Conservation (phyloP, 1,284 basidiomycete species). For the Boletus sp. region DNA sequence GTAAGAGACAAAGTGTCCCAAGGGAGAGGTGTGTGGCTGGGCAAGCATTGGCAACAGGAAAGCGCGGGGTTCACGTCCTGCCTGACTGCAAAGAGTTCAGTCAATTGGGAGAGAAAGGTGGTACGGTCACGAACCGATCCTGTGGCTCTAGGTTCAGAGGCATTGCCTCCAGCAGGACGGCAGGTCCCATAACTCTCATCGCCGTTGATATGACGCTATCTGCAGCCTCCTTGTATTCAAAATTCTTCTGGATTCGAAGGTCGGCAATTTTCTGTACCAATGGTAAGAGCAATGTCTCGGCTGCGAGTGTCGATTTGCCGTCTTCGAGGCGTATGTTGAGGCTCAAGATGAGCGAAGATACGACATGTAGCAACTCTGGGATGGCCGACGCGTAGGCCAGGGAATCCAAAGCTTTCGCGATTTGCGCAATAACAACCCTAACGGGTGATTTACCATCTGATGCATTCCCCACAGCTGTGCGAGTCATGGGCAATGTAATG, state of each 20-base stretch:
- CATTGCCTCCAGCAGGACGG: conserved; percentile 68
- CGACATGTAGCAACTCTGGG: conserved; percentile 66
- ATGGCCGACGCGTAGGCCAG: conserved; percentile 66
- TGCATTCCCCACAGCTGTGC: conserved; percentile 45
- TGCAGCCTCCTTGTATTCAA: conserved; percentile 88
- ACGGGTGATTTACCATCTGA: conserved; percentile 49
- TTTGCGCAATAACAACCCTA: conserved; percentile 57
- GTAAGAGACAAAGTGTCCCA: conserved; percentile 83
- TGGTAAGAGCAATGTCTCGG: conserved; percentile 69
- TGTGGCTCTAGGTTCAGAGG: conserved; percentile 84
- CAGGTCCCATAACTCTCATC: conserved; percentile 85
- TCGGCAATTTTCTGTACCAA: conserved; percentile 76
- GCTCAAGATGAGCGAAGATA: conserved; percentile 50
- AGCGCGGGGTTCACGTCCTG: conserved; percentile 71
- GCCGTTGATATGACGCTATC: conserved; percentile 80
- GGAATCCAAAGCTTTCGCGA: conserved; percentile 64
- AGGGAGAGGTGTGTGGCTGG: conserved; percentile 75
- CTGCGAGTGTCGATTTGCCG: conserved; percentile 50
- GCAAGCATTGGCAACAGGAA: conserved; percentile 90
- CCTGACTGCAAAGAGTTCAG: conserved; percentile 42
- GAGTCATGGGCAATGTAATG: conserved; percentile 61
- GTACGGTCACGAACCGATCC: conserved; percentile 57
- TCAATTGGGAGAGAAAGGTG: neutral
- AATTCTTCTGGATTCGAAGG: conserved; percentile 73
- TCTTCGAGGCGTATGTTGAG: conserved; percentile 41